Evolutionary conservation across 164 flowering plant species (phyloP).

Genomic region (Piper longum): DNA sequence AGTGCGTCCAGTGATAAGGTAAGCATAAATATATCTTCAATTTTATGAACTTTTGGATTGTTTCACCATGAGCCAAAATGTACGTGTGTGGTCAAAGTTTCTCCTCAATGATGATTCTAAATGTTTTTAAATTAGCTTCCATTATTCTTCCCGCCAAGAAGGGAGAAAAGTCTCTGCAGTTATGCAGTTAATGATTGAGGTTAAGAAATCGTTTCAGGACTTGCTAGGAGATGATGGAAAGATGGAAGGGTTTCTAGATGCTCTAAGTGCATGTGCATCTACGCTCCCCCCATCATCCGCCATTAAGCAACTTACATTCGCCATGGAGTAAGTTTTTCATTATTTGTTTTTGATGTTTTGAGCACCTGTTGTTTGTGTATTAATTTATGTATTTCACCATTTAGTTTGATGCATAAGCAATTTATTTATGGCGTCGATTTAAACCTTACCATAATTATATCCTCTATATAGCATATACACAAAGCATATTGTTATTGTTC

Average conservation of each 20-base stretch:
- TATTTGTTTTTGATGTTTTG: background rate
- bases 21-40: background rate
- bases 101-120: background rate
- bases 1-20: slow-evolving; percentile 19
- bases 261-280: slow-evolving; percentile 12
- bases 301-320: slow-evolving; percentile 59
- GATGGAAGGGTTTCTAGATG: slow-evolving; percentile 12
- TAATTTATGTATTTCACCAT: background rate
- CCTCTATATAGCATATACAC: background rate
- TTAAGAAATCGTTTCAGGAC: slow-evolving; percentile 27
- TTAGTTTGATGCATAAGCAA: background rate
- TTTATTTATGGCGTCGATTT: background rate
- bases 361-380: background rate
- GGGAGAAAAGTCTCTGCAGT: background rate
- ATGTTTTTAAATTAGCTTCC: background rate
- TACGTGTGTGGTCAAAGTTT: background rate
- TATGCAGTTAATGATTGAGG: background rate
- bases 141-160: background rate
- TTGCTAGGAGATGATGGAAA: slow-evolving; percentile 14
- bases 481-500: background rate
- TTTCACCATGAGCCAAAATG: background rate
- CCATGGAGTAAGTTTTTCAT: slow-evolving; percentile 53
- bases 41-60: too few species aligned
- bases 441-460: background rate
- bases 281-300: slow-evolving; percentile 47